phyloP scores from a whole-genome alignment of 2,329 filamentous ascomycete species.

The Phialophora chinensis region DNA sequence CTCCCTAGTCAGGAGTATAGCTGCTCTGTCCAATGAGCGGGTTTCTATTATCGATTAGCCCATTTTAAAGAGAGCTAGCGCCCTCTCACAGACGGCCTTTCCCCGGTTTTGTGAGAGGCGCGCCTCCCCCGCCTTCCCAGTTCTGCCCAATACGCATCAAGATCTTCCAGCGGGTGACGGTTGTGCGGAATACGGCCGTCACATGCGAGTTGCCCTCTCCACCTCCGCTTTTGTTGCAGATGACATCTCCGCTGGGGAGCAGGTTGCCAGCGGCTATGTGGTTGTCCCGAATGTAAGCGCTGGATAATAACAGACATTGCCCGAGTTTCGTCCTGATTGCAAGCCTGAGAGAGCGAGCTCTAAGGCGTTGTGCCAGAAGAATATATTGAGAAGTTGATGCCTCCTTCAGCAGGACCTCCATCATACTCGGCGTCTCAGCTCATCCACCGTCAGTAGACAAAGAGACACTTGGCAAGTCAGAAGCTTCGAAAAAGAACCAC shows the following conservation, averaged over 20 bases:
- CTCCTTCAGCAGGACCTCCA: background rate
- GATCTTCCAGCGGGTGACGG: background rate
- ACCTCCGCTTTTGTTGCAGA: background rate
- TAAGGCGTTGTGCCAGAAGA: background rate
- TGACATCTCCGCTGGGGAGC: conserved; percentile 5
- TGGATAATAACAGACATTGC: background rate
- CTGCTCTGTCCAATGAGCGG: background rate
- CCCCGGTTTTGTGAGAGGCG: conserved; percentile 3
- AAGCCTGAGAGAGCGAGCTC: background rate
- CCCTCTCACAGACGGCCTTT: background rate
- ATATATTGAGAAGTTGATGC: conserved; percentile 13
- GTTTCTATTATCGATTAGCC: background rate
- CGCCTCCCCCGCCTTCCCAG: background rate
- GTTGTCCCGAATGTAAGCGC: conserved; percentile 24
- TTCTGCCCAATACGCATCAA: background rate
- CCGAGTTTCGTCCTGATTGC: conserved; percentile 22
- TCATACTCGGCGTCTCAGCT: background rate
- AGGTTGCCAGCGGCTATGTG: too few relatives aligned
- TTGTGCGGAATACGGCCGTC: conserved; percentile 2
- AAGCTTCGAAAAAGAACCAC: background rate
- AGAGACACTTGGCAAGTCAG: background rate
- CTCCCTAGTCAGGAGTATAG: background rate
- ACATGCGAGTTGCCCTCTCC: background rate
- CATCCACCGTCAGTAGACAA: background rate
- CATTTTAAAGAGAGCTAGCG: background rate